Evolutionary conservation across 768 basidiomycete species (phyloP).

Genomic region (Boletus tomentosulus): DNA sequence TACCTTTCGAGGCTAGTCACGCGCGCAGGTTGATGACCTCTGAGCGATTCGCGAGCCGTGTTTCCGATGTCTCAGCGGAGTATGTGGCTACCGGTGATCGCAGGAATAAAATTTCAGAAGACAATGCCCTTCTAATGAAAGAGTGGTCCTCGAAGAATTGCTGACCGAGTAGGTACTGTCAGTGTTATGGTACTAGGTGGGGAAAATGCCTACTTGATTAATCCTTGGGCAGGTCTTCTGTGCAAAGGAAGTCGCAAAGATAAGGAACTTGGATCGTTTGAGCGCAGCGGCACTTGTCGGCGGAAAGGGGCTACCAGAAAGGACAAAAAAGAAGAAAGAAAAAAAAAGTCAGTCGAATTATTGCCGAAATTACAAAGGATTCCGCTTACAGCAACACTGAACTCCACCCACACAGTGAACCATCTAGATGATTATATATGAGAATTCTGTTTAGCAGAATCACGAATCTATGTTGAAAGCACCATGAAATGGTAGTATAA

Average conservation of each 20-base stretch:
- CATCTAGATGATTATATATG: conserved; percentile 28
- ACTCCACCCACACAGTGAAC: conserved; percentile 18
- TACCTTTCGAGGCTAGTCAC: background rate
- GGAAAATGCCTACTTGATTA: background rate
- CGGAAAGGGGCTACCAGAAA: conserved; percentile 6
- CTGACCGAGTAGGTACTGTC: background rate
- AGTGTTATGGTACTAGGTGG: background rate
- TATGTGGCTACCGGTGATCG: conserved; percentile 1
- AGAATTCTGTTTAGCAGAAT: conserved; percentile 9
- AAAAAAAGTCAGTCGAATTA: conserved; percentile 15
- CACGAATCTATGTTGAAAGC: conserved; percentile 29
- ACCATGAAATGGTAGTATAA: conserved; percentile 16
- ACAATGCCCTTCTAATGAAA: background rate
- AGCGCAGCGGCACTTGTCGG: no score
- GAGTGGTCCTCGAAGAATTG: background rate
- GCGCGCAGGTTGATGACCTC: background rate
- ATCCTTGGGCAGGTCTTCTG: background rate
- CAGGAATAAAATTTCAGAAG: conserved; percentile 7
- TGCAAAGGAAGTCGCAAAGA: background rate
- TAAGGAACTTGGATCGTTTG: background rate
- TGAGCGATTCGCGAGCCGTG: background rate
- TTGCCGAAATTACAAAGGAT: conserved; percentile 4
- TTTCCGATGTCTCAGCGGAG: background rate
- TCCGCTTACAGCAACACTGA: conserved; percentile 22
- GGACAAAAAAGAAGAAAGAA: background rate